Percentiles rank a stretch among this genome's conserved stretches.
These are phyloP conservation scores for Polyrhizophydium stewartii DNA, from an alignment of 371 early-diverging fungal genomes.

Conservation along the genomic window DNA sequence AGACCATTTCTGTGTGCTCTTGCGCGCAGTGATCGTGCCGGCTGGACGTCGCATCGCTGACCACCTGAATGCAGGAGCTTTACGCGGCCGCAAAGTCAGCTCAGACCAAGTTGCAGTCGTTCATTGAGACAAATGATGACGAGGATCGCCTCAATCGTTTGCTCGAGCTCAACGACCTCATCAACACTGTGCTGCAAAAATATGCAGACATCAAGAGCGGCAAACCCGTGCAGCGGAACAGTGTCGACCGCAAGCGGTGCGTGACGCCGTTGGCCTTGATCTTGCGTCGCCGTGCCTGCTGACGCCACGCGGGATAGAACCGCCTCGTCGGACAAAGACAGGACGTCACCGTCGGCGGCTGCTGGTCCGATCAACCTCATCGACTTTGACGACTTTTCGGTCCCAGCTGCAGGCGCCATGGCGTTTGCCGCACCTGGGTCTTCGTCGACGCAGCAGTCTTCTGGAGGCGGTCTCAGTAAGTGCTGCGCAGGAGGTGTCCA, in stretches of 20 bases:
- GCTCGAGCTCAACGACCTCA: conserved; percentile 71
- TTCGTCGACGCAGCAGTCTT: not conserved
- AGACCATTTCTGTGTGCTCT: conserved; percentile 48
- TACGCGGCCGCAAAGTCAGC: conserved; percentile 34
- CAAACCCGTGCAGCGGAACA: conserved; percentile 15
- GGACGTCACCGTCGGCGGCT: conserved; percentile 18
- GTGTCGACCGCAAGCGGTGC: conserved; percentile 14
- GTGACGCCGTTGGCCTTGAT: conserved; percentile 6
- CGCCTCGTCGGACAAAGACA: not conserved
- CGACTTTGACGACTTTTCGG: conserved; percentile 54
- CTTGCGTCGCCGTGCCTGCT: too few relatives aligned
- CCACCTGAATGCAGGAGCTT: conserved; percentile 24
- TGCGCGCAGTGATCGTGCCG: conserved; percentile 5
- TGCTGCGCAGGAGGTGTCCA: too few relatives aligned
- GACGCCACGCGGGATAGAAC: too few relatives aligned
- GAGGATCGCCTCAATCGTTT: conserved; percentile 51
- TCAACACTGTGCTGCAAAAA: conserved; percentile 74
- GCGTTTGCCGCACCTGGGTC: not conserved
- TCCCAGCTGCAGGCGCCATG: conserved; percentile 1
- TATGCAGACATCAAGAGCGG: conserved; percentile 68
- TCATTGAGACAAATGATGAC: conserved; percentile 62
- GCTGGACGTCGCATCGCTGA: conserved; percentile 15
- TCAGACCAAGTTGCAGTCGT: conserved; percentile 66
- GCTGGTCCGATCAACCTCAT: conserved; percentile 48
- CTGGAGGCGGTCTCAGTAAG: too few relatives aligned